Conservation (phyloP, 2,329 filamentous ascomycete species). For the Aspergillus pseudoviridinutans region DNA sequence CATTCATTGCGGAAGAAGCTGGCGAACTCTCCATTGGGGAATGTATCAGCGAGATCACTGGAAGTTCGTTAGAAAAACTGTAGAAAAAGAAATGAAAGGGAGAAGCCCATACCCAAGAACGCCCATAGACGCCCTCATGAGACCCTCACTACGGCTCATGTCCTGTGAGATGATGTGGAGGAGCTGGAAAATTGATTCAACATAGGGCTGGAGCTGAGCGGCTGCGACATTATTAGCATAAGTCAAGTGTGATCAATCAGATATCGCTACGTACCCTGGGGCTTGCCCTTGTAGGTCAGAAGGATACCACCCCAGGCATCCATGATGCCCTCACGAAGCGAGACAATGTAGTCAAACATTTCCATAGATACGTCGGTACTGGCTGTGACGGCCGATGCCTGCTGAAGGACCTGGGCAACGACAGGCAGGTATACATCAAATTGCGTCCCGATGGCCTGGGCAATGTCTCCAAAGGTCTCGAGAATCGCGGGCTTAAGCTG, state of each 20-base stretch:
- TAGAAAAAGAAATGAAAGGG: constrained; percentile 1
- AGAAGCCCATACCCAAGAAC: constrained; percentile 75
- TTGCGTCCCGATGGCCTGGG: constrained; percentile 82
- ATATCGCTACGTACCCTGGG: constrained; percentile 31
- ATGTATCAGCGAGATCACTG: constrained; percentile 90
- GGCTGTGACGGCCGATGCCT: constrained; percentile 79
- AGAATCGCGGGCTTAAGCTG: constrained; percentile 98
- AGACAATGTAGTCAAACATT: constrained; percentile 95
- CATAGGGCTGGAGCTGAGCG: constrained; percentile 67
- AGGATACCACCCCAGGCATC: constrained; percentile 98
- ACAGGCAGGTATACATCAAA: constrained; percentile 93
- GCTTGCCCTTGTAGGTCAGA: constrained; percentile 77
- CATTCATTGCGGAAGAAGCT: constrained; percentile 86
- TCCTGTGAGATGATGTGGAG: constrained; percentile 77
- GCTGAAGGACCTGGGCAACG: constrained; percentile 89
- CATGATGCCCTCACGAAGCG: constrained; percentile 94
- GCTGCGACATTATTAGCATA: constrained; percentile 45
- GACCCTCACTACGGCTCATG: constrained; percentile 80
- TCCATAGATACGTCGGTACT: constrained; percentile 80
- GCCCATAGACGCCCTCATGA: constrained; percentile 94
- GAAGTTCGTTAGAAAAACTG: neutral
- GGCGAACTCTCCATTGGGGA: constrained; percentile 82
- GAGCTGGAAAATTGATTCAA: constrained; percentile 82
- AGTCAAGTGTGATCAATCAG: neutral
- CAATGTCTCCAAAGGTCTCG: constrained; percentile 97